Base-by-base conservation (phyloP, 805 yeast genomes). In the Starmerella riodocensis region DNA sequence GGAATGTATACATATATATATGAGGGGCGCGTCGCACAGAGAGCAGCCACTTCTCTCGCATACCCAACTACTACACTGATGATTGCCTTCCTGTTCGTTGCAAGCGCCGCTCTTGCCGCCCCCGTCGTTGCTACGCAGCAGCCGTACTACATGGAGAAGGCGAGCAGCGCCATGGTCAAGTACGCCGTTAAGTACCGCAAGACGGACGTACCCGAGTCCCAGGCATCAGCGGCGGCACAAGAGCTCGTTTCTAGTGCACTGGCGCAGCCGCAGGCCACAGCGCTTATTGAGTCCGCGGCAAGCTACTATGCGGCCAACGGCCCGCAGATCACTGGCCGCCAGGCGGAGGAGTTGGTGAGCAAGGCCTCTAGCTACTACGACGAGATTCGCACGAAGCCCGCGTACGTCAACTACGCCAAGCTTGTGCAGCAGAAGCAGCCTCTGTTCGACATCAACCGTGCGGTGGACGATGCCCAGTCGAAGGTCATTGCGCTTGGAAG, bases 281-380 rank as follows among this genome's bases (percentile, higher is more conserved):
- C 32, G 18, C 41, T 48, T 18, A 45, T 42, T 14, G 29, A 35
- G 36, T 36, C 47, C 4, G 48, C 48, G 20, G 46, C 36, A n/a
- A 41, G 41, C 40, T 48, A 47, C 41, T 35, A 35, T 21, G 45
- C 40, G 14, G 29, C 21, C 20, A 43, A 36, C 31, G 49, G 47
- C 12, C 37, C 45, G 6, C 30, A 36, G 7, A 37, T 39, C 18
- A 29, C 43, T 17, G 52, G 50, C 23, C 6, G 37, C 24, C 39
- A 36, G 34, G 52, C 50, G 11, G 34, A 29, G 26, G 14, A 29
- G 26, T 39, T 49, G 12, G 52, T 38, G 6, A 41, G 40, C 41
- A 36, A 39, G 35, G 52, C 52, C 14, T 46, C 49, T 13, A 41
- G 43, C 40, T 44, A 34, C 45, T 48, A 48, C 46, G 42, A 43